Conservation (phyloP, 495 filamentous ascomycete species). For the Aspergillus kassunensis region DNA sequence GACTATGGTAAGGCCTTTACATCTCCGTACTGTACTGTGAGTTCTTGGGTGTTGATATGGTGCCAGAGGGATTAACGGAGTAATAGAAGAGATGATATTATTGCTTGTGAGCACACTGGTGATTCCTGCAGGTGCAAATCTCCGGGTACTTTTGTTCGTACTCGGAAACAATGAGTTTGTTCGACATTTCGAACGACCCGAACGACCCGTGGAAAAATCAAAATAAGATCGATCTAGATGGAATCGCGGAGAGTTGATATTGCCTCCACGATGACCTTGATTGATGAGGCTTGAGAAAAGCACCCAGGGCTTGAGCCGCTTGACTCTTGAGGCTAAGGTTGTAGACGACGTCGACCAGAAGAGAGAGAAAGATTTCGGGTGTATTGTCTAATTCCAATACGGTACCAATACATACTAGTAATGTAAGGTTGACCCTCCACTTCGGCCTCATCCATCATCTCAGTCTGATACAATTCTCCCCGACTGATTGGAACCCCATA, state of each 20-base stretch:
- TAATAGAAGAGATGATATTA: not conserved
- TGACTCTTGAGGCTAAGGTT: too few species aligned
- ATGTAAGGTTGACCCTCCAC: not conserved
- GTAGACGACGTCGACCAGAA: not conserved
- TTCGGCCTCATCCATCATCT: not conserved
- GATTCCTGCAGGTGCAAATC: not conserved
- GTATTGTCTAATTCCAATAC: not conserved
- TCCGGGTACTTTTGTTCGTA: not conserved
- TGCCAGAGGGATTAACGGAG: not conserved
- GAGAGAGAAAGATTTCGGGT: not conserved
- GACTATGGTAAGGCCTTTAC: too few species aligned
- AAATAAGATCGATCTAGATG: not conserved
- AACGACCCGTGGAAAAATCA: too few species aligned
- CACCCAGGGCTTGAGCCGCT: too few species aligned
- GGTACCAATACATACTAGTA: not conserved
- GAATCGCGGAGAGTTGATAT: too few species aligned
- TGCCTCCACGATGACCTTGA: too few species aligned
- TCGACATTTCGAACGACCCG: too few species aligned
- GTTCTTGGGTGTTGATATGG: not conserved
- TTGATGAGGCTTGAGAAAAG: too few species aligned
- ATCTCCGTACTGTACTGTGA: too few species aligned
- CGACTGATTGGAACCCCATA: conserved; percentile 18
- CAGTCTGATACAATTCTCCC: conserved; percentile 6
- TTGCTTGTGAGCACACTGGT: not conserved
- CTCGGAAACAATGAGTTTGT: too few species aligned